Conservation (phyloP, 1,139 yeast genomes). For the Hansenula lynferdii region DNA sequence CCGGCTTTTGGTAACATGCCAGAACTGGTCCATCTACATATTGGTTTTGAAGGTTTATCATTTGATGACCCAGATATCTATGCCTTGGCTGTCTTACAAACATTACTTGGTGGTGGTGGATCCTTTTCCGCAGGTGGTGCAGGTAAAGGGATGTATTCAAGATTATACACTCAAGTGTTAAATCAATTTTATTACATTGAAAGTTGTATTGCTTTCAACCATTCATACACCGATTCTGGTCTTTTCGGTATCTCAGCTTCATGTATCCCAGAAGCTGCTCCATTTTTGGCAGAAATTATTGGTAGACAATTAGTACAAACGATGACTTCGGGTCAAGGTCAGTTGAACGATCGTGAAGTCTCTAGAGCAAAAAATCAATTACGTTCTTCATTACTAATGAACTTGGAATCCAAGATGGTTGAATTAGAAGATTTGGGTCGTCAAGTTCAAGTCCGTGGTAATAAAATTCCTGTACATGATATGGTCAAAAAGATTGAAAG, state of each 20-base stretch:
- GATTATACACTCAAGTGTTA: conserved; percentile 85
- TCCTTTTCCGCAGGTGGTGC: conserved; percentile 99
- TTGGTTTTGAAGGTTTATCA: conserved; percentile 87
- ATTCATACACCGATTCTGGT: conserved; percentile 87
- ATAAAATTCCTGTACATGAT: conserved; percentile 71
- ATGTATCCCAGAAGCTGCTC: conserved; percentile 83
- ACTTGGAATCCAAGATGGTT: conserved; percentile 86
- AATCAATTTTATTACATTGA: conserved; percentile 92
- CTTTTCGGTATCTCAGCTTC: conserved; percentile 85
- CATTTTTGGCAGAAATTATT: conserved; percentile 74
- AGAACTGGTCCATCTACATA: conserved; percentile 79
- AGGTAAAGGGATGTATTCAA: conserved; percentile 98
- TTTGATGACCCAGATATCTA: conserved; percentile 83
- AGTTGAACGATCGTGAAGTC: conserved; percentile 69
- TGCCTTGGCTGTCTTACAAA: conserved; percentile 87
- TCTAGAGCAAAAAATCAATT: conserved; percentile 89
- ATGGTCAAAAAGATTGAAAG: conserved; percentile 76
- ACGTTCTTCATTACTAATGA: conserved; percentile 86
- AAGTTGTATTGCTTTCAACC: conserved; percentile 83
- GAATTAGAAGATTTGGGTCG: conserved; percentile 94
- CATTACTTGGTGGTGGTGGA: conserved; percentile 95
- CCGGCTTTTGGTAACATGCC: conserved; percentile 74
- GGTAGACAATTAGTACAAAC: conserved; percentile 69
- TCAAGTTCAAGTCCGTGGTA: conserved; percentile 83
- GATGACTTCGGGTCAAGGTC: conserved; percentile 43